These are phyloP conservation scores for Starmerella davenportii DNA, from an alignment of 805 yeast species.

Conservation along the genomic window DNA sequence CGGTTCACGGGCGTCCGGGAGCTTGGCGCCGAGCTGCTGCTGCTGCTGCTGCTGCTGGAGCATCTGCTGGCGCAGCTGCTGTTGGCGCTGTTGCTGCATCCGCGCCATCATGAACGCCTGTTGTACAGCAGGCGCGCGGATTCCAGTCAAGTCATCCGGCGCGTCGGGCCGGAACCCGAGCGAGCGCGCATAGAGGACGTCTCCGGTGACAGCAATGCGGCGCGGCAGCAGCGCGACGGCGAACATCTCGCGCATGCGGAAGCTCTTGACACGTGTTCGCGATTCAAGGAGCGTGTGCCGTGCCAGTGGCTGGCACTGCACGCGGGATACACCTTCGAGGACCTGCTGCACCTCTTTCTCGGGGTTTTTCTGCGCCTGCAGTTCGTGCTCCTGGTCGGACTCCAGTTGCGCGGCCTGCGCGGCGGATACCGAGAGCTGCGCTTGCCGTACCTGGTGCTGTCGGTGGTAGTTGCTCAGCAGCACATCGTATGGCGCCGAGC, in stretches of 20 bases:
- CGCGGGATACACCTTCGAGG: conserved; percentile 63
- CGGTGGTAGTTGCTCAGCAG: conserved; percentile 78
- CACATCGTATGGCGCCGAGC: conserved; percentile 83
- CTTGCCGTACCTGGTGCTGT: conserved; percentile 64
- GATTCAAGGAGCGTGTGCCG: conserved; percentile 53
- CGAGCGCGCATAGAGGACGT: conserved; percentile 57
- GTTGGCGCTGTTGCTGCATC: conserved; percentile 12
- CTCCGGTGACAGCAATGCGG: conserved; percentile 31
- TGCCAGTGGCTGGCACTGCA: conserved; percentile 44
- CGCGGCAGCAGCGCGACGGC: conserved; percentile 48
- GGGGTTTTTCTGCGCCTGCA: conserved; percentile 14
- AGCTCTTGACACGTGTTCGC: conserved; percentile 48
- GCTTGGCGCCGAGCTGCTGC: too few relatives aligned
- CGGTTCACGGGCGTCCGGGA: too few relatives aligned
- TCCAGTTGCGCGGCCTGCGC: conserved; percentile 11
- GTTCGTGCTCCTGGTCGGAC: conserved; percentile 12
- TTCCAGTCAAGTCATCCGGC: conserved; percentile 32
- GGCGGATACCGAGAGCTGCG: conserved; percentile 11
- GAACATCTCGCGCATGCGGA: conserved; percentile 86
- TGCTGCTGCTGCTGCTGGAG: conserved; percentile 1
- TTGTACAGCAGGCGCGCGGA: conserved; percentile 23
- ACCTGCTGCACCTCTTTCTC: conserved; percentile 71
- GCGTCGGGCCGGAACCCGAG: conserved; percentile 57
- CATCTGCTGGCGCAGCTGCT: conserved; percentile 9
- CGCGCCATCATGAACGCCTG: conserved; percentile 16